phyloP scores from a whole-genome alignment of 176 grass and related monocot genomes.

The Cenchrus purpureus region DNA sequence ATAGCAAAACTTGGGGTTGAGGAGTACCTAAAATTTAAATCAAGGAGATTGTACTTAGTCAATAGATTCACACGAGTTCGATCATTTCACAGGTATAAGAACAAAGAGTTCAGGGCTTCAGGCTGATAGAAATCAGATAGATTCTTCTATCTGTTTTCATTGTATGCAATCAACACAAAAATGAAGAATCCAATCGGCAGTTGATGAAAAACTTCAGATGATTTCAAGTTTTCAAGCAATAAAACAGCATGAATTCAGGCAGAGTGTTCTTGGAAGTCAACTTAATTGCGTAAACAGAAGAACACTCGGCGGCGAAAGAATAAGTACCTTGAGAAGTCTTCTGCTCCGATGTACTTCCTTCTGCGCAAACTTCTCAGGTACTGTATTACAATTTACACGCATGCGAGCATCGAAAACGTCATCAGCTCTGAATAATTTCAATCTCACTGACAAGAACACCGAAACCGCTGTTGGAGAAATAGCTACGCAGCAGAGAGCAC shows the following conservation, averaged over 20 bases:
- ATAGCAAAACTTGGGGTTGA: not conserved
- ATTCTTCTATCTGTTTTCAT: not conserved
- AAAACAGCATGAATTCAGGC: not conserved
- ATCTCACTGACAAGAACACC: not conserved
- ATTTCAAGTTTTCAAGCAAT: too few relatives aligned
- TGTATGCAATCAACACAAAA: not conserved
- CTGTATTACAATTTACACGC: not conserved
- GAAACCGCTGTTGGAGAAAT: not conserved
- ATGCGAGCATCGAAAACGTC: not conserved
- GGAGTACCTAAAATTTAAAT: not conserved
- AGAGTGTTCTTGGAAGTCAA: not conserved
- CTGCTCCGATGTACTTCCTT: not conserved
- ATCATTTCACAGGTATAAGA: not conserved
- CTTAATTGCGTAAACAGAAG: not conserved
- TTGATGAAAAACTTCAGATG: too few relatives aligned
- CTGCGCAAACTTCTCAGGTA: not conserved
- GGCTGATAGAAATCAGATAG: not conserved
- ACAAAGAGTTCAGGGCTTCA: not conserved
- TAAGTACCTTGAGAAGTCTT: slow-evolving; percentile 19
- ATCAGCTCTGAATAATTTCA: not conserved
- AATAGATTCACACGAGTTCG: not conserved
- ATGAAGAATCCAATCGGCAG: not conserved
- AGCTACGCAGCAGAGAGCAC: not conserved
- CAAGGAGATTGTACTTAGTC: not conserved
- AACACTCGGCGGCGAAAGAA: too few relatives aligned